A percentile compares a stretch with the other conserved stretches of the same genome.
Evolutionary conservation across 176 grass and related monocot species (phyloP).

Genomic region (Aegilops longissima): DNA sequence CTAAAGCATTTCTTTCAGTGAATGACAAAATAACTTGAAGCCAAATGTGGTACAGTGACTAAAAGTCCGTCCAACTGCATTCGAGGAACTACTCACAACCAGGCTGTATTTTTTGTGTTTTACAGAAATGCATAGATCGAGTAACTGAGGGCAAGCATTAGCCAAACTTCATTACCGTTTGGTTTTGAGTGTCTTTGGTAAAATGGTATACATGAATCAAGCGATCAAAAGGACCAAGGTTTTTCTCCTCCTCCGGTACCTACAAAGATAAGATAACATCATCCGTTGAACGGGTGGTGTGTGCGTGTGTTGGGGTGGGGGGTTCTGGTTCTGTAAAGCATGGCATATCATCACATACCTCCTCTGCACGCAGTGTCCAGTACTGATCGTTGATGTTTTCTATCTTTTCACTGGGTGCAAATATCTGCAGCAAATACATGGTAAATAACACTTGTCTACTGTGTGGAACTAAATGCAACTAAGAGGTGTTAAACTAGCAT

Average conservation of each 20-base stretch:
- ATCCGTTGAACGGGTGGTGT: background rate
- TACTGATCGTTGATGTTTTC: conserved; percentile 99
- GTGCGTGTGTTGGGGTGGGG: no score
- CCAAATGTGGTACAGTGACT: background rate
- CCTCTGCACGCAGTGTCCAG: conserved; percentile 96
- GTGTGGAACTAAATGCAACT: background rate
- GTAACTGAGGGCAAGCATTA: background rate
- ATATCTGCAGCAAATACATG: conserved; percentile 67
- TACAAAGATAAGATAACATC: conserved; percentile 39
- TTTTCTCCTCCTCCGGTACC: conserved; percentile 98
- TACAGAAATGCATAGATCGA: background rate
- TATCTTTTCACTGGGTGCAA: conserved; percentile 81
- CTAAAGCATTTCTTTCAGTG: background rate
- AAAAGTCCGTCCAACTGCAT: background rate
- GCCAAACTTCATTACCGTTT: conserved; percentile 65
- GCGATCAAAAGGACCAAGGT: conserved; percentile 80
- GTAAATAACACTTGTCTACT: conserved; percentile 12
- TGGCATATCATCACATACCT: conserved; percentile 46
- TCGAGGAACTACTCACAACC: background rate
- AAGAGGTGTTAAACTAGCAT: conserved; percentile 23
- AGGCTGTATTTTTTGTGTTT: background rate
- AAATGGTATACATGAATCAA: conserved; percentile 99
- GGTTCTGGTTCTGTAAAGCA: conserved; percentile 12
- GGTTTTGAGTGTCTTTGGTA: conserved; percentile 91
- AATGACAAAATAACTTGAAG: background rate